Base-by-base conservation (phyloP, 208 protist genomes). In the Trypanosoma grayi region DNA sequence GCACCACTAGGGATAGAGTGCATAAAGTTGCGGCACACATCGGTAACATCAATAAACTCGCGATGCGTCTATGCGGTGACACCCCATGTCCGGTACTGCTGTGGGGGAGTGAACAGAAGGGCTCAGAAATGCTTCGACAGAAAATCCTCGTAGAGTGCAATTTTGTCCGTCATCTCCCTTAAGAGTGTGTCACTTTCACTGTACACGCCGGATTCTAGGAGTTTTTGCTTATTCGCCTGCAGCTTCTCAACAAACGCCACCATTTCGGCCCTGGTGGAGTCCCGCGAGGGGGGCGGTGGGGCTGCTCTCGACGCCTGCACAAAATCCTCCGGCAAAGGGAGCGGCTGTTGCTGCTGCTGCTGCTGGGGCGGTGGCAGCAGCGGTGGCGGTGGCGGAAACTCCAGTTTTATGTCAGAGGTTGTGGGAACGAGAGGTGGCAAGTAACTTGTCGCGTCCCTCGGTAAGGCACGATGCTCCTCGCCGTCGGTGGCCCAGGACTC, bases 121-220 rank as follows among this genome's bases (percentile, higher is more conserved):
- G 25, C 48, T 69, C 36, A 63, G 24, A 64, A 73, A 31, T 73
- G 58, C 9, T 36, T 22, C 7, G 54, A 37, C 18, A 88, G 40
- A 54, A 92, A 92, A 39, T 90, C 63, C 56, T 95, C 89, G 55
- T 95, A 95, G n/a, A 90, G 52, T 16, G 55, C 58, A 50, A 95
- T 93, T 62, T 95, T 95, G 37, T 91, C 79, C 7, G 54, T 72
- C 90, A 95, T 95, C 63, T 93, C 86, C 37, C 40, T 50, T 31
- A 95, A 60, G 36, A 95, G 74, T 10, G 62, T 45, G 40, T 93
- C 73, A 22, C 63, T 44, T 63, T 79, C 71, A 16, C 34, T 43
- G 77, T 95, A 95, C 57, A 92, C 90, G 10, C 86, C 84, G 0
- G 90, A 92, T 34, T 92, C 86, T 10, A 93, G 60, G 34, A 95